Evolutionary conservation across 2,329 filamentous ascomycete species (phyloP).

Genomic region (Aplosporella prunicola): DNA sequence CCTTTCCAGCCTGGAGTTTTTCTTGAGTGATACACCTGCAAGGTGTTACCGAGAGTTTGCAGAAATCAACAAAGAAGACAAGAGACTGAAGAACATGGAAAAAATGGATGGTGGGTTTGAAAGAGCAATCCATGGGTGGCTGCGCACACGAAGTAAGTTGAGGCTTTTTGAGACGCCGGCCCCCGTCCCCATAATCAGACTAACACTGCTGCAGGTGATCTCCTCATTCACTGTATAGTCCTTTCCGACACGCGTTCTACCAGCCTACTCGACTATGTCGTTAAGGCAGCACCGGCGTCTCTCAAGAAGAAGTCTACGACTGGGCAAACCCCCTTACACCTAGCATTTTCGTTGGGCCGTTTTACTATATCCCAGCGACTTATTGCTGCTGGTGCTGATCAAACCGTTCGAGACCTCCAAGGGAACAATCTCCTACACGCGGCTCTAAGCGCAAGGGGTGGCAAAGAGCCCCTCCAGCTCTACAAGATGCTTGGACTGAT

Average conservation of each 20-base stretch:
- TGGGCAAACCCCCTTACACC: constrained; percentile 57
- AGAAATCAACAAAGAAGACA: constrained; percentile 50
- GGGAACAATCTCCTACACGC: constrained; percentile 63
- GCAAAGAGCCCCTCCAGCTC: constrained; percentile 25
- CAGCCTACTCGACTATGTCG: constrained; percentile 55
- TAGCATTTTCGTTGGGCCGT: constrained; percentile 52
- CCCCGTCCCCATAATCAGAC: no score
- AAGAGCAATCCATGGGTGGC: constrained; percentile 52
- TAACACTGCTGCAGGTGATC: constrained; percentile 37
- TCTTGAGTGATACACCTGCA: constrained; percentile 60
- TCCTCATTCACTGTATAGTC: constrained; percentile 60
- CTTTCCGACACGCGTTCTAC: no score
- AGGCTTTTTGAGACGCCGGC: background rate
- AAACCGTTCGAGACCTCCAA: constrained; percentile 50
- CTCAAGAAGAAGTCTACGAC: constrained; percentile 49
- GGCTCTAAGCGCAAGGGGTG: constrained; percentile 26
- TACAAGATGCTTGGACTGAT: constrained; percentile 48
- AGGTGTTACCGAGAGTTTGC: constrained; percentile 61
- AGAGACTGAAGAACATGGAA: constrained; percentile 52
- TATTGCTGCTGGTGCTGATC: constrained; percentile 59
- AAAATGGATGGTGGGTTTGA: constrained; percentile 55
- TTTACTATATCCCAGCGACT: constrained; percentile 50
- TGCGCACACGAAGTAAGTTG: constrained; percentile 51
- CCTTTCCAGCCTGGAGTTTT: constrained; percentile 66
- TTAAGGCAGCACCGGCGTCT: constrained; percentile 50